Evolutionary conservation across 2,329 filamentous ascomycete genomes (phyloP).

Genomic region (Tolypocladium guangdongense): DNA sequence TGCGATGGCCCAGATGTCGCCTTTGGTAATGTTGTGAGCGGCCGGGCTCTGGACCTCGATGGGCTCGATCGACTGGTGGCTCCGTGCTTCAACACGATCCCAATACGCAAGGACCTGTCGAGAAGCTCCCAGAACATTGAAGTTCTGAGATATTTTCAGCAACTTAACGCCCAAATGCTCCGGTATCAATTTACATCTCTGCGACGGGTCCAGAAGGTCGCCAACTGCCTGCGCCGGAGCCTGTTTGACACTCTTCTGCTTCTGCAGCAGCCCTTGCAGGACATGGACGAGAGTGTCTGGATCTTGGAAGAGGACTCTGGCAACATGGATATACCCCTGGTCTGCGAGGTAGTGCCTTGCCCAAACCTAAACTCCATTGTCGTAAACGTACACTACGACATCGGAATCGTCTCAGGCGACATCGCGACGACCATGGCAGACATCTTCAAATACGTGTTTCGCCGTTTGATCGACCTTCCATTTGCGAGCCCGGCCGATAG

Average conservation of each 20-base stretch:
- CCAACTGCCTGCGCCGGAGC: conserved; percentile 28
- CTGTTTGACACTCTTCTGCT: conserved; percentile 77
- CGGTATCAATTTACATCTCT: conserved; percentile 66
- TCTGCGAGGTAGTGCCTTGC: conserved; percentile 61
- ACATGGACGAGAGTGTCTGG: conserved; percentile 47
- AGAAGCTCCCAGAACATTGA: conserved; percentile 38
- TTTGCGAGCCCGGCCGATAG: conserved; percentile 11
- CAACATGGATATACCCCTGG: conserved; percentile 64
- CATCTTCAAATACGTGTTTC: conserved; percentile 19
- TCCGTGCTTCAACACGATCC: conserved; percentile 86
- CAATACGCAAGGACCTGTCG: conserved; percentile 49
- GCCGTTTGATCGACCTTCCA: conserved; percentile 14
- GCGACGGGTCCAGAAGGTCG: conserved; percentile 53
- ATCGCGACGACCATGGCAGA: conserved; percentile 17
- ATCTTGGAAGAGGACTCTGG: conserved; percentile 44
- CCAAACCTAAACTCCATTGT: conserved; percentile 37
- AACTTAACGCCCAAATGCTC: conserved; percentile 49
- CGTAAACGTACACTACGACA: conserved; percentile 53
- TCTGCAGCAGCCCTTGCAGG: conserved; percentile 54
- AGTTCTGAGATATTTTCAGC: conserved; percentile 49
- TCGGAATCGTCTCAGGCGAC: conserved; percentile 23
- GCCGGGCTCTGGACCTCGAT: conserved; percentile 56
- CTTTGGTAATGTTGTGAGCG: conserved; percentile 80
- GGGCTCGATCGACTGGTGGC: conserved; percentile 65
- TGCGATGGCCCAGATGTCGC: conserved; percentile 56